Evolutionary conservation across 148 eudicot genomes (phyloP), one percentile per base, ranked within the genome.

Genomic region (Silene uniflora): DNA sequence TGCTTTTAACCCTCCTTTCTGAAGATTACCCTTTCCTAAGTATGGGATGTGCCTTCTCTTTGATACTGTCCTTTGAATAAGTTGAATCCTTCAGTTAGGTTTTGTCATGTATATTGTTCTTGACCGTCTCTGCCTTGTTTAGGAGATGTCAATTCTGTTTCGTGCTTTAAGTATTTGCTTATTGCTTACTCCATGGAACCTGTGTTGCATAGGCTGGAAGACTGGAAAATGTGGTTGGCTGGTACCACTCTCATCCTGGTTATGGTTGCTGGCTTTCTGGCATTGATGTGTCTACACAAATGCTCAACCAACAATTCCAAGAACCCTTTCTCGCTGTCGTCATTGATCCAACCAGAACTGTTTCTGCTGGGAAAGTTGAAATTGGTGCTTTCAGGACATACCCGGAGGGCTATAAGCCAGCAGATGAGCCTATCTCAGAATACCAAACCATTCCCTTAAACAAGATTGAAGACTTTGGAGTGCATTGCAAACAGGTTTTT

Each of bases 251-350:
- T 42, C 99, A 95, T 81, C 99, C 99, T 62, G 99, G 99, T 75
- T 95, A 95, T 79, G 99, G 99, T 70, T 95, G 99, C 80, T 95
- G 99, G 99, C 93, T 95, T 55, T 95, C 99, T 22, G 99, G 99
- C 21, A 95, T 92, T 78, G 99, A 95, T 85, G 99, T 95, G 59
- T 83, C 97, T 1, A 95, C 99, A 10, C 99, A 95, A 82, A 92
- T 95, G 99, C 89, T 92, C 21, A 92, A 95, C 73, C 99, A 92
- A 79, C 97, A 92, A 78, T 92, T 24, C 83, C 98, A 95, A 76
- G 99, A 95, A 85, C 99, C 99, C 5, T 95, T 92, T 80, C 80
- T 95, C 73, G 99, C 99, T 24, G 97, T 95, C 83, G 99, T 95
- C 67, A 95, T 95, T 84, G 99, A 95, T 74, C 98, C 98, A 61